Base-by-base conservation (phyloP, 129 eudicot genomes). In the Kitagawia praeruptora region DNA sequence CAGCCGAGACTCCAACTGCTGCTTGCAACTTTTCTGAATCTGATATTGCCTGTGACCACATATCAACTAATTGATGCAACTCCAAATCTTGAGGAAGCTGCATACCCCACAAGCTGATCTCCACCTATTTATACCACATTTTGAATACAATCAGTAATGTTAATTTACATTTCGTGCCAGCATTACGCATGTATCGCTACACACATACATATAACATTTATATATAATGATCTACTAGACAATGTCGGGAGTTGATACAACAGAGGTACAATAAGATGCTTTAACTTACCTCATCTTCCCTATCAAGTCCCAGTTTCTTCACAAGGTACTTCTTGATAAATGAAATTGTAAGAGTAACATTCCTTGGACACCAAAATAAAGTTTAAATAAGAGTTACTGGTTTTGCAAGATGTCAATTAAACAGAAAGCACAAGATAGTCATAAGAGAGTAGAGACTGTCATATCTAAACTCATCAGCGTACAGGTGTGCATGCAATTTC, bases 221-320 rank as follows among this genome's bases (percentile, higher is more conserved):
- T 25, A 23, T 23, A 23, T 3, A 2, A 61, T 58, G 14, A 61
- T 61, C 34, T 21, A 25, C 34, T 58, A 28, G 12, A 56, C 28
- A 58, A n/a, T 8, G 66, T 58, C n/a, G 31, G 66, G 34, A 61
- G 25, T 9, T n/a, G 9, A 25, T n/a, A 28, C 18, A 14, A 34
- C 3, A 8, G 25, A 23, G 21, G 53, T 28, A 44, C 15, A 16
- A 73, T 12, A 56, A 56, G 28, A 61, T 23, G 38, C 25, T 9
- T 77, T 58, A 74, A 75, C 61, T 88, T 66, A 85, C 91, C 91
- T 88, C 91, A 8, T 63, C 78, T 76, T 88, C 91, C 40, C 81
- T 81, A 0, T 31, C 37, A 44, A 85, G 87, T 25, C 78, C 78
- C 28, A 86, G 85, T 78, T 88, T 85, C 72, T 31, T 49, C 71